These are phyloP conservation scores for Scenedesmus sp. DNA, from an alignment of 163 green algal genomes.

Conservation along the genomic window DNA sequence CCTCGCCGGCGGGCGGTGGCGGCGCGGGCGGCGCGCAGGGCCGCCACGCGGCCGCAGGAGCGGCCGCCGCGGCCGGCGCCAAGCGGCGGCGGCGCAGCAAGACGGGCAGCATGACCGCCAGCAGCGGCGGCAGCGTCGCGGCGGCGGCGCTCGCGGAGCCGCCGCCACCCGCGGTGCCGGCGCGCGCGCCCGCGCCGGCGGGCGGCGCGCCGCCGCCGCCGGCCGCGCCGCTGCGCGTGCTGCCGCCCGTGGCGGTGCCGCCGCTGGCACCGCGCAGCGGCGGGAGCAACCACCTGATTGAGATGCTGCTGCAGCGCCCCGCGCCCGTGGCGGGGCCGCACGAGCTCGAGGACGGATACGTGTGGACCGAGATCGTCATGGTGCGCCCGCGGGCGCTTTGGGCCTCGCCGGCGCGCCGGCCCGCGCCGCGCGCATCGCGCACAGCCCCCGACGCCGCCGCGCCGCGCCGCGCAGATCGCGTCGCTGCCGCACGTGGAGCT, in stretches of 20 bases:
- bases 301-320: conserved; percentile 20
- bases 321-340: neutral
- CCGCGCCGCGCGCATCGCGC: too few relatives aligned
- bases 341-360: conserved; percentile 16
- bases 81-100: neutral
- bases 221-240: neutral
- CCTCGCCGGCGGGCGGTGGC: neutral
- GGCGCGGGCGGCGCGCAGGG: neutral
- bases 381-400: conserved; percentile 23
- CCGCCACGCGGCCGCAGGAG: neutral
- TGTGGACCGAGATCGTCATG: conserved; percentile 24
- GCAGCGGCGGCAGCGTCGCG: neutral
- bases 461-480: conserved; percentile 50
- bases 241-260: conserved; percentile 6
- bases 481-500: conserved; percentile 77
- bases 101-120: neutral
- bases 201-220: neutral
- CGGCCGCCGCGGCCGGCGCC: neutral
- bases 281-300: neutral
- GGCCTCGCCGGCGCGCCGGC: neutral
- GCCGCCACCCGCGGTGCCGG: neutral
- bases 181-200: too few relatives aligned
- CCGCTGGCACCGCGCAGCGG: neutral
- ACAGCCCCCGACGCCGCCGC: neutral
- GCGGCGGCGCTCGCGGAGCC: neutral